These are phyloP conservation scores for Sphenostylis stenocarpa DNA, from an alignment of 306 rosid species.

Conservation along the genomic window DNA sequence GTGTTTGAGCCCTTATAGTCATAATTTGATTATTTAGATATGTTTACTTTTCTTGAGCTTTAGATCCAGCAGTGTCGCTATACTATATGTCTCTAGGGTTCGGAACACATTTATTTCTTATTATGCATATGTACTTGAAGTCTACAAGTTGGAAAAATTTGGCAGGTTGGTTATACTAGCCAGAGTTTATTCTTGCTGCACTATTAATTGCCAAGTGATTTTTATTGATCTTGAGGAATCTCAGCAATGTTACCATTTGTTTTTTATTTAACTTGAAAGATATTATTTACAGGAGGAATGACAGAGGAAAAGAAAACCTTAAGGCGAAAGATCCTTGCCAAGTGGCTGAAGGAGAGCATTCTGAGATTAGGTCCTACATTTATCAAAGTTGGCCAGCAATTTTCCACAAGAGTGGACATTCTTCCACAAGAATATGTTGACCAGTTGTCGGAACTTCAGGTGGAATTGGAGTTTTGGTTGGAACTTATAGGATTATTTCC, in stretches of 20 bases:
- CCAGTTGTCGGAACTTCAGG: conserved; percentile 98
- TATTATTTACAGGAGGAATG: conserved; percentile 70
- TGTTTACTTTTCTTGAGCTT: conserved; percentile 8
- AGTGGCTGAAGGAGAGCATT: conserved; percentile 96
- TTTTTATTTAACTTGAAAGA: conserved; percentile 17
- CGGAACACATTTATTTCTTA: neutral
- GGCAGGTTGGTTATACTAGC: conserved; percentile 1
- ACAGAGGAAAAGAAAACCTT: conserved; percentile 74
- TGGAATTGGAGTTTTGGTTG: conserved; percentile 31
- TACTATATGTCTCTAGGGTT: neutral
- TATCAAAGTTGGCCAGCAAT: conserved; percentile 98
- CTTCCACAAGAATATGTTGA: conserved; percentile 98
- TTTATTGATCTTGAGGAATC: conserved; percentile 19
- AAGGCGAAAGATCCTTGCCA: conserved; percentile 83
- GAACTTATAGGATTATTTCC: conserved; percentile 26
- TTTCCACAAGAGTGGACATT: conserved; percentile 98
- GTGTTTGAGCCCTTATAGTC: neutral
- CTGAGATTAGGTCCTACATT: conserved; percentile 97
- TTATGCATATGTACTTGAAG: conserved; percentile 5
- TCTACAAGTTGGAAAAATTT: conserved; percentile 3
- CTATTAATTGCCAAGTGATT: neutral
- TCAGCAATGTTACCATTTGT: neutral
- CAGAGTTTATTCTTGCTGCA: conserved; percentile 8
- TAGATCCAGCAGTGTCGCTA: neutral
- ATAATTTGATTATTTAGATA: neutral